Evolutionary conservation across 345 rosid genomes (phyloP), one percentile per base, ranked within the genome.

Genomic region (Anacardium occidentale): DNA sequence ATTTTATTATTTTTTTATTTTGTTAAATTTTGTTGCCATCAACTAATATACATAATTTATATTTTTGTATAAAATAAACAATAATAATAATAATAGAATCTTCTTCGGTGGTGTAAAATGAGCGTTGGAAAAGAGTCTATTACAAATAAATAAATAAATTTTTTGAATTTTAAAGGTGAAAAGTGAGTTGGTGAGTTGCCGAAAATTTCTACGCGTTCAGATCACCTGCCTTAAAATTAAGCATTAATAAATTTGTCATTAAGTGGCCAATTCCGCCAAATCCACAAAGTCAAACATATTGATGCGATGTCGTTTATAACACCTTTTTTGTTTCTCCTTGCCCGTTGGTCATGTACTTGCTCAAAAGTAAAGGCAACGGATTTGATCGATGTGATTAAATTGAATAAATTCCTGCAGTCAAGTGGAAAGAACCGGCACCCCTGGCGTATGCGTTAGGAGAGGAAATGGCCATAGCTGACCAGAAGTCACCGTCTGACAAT

Each of bases 401-500:
- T 70, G 72, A 76, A 68, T 66, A 52, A 69, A 62, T 77, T 64
- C 76, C 47, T 60, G 57, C 47, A n/a, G 58, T 14, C 14, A 37
- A 45, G n/a, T 14, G 45, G 18, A 40, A 17, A n/a, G 1, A 45
- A 65, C 61, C 80, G 79, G 53, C 53, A 29, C 5, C 55, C 66
- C 74, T 76, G 8, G 10, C 61, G 54, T 68, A 65, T 69, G 80
- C 29, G 76, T 65, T 69, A 10, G 10, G 56, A 2, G n/a, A 52
- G n/a, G 64, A 58, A 64, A 91, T 90, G 98, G 92, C 96, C n/a
- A 75, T 94, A 66, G 94, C 79, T 55, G 97, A 90, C 58, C 85
- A 83, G 42, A 86, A 84, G 69, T 80, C 84, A 1, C 13, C 82
- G 66, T 78, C 93, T 62, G 92, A 91, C 37, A 84, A 73, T 60